A percentile compares a stretch with the other conserved stretches of the same genome.
phyloP scores from a whole-genome alignment of 352 stramenopile species.

The Bremia lactucae region DNA sequence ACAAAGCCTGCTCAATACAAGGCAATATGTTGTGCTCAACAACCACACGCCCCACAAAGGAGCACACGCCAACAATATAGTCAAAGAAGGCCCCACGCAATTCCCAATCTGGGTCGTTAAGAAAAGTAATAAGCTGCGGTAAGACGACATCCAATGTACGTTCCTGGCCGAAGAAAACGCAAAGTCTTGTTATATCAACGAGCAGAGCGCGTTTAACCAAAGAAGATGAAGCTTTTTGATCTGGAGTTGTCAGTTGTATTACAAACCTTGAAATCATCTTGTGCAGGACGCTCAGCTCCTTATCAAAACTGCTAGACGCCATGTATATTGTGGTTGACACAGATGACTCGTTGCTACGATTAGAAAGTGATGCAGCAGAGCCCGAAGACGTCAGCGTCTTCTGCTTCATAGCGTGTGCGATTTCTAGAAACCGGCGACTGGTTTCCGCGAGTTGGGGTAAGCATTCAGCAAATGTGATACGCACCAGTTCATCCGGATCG shows the following conservation, averaged over 20 bases:
- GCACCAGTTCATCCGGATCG: constrained; percentile 88
- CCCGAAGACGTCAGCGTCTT: constrained; percentile 34
- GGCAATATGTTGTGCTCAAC: constrained; percentile 95
- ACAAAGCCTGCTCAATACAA: constrained; percentile 94
- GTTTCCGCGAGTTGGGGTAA: constrained; percentile 89
- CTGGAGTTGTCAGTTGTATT: constrained; percentile 86
- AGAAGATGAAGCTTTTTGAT: constrained; percentile 85
- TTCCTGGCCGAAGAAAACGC: constrained; percentile 94
- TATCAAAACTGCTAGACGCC: constrained; percentile 86
- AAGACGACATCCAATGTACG: constrained; percentile 92
- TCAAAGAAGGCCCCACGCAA: constrained; percentile 86
- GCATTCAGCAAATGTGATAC: constrained; percentile 91
- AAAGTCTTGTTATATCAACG: constrained; percentile 90
- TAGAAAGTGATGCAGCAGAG: constrained; percentile 30
- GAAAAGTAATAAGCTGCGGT: constrained; percentile 93
- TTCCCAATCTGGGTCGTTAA: constrained; percentile 93
- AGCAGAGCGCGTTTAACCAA: constrained; percentile 92
- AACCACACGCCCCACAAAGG: constrained; percentile 87
- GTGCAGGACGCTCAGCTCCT: constrained; percentile 86
- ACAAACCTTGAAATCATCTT: constrained; percentile 92
- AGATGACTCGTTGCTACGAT: constrained; percentile 23
- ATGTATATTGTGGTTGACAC: constrained; percentile 32
- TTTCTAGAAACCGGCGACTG: constrained; percentile 89
- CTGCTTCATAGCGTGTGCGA: constrained; percentile 84
- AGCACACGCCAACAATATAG: constrained; percentile 89